Base-by-base conservation (phyloP, 768 basidiomycete genomes). In the Psilocybe cubensis region DNA sequence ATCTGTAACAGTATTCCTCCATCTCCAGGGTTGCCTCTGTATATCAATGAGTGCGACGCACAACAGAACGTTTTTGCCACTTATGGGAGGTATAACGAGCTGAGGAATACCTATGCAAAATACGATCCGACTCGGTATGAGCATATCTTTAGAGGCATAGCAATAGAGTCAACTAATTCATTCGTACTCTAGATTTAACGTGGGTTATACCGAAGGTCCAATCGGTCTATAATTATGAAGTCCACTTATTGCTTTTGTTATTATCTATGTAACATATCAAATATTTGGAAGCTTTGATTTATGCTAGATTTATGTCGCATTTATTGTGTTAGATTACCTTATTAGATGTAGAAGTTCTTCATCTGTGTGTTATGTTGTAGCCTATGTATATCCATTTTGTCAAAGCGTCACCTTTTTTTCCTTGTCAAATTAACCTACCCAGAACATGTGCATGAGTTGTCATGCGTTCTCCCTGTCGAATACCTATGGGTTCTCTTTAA, bases 71-170 rank as follows among this genome's bases (percentile, higher is more conserved):
- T 74, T 0, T 79, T 77, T 54, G 62, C 68, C 20, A 75, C 74
- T 17, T 80, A 80, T 60, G 75, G 75, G 3, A 63, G 68, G 12
- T 78, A 69, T 46, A 65, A 73, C 4, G 70, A 73, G 40, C 55
- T 80, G 61, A 72, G 69, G 49, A 45, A 59, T 10, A 75, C 73
- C 0, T 79, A 79, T 57, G 64, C 65, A 8, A 80, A 79, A 59
- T 80, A 80, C 52, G 79, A 80, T 61, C 78, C 78, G 24, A 72
- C 68, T 3, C 63, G 76, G 78, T 76, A 52, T 54, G 70, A 57
- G n/a, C n/a, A n/a, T n/a, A n/a, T n/a, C n/a, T n/a, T n/a, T n/a
- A 27, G 20, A 21, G 45, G 10, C 25, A 2, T 33, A 38, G 17
- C 31, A 7, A 17, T 53, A 14, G 7, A 18, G 49, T 48, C 17